Evolutionary conservation across 1,284 basidiomycete genomes (phyloP).

Genomic region (Neolentinus lepideus): DNA sequence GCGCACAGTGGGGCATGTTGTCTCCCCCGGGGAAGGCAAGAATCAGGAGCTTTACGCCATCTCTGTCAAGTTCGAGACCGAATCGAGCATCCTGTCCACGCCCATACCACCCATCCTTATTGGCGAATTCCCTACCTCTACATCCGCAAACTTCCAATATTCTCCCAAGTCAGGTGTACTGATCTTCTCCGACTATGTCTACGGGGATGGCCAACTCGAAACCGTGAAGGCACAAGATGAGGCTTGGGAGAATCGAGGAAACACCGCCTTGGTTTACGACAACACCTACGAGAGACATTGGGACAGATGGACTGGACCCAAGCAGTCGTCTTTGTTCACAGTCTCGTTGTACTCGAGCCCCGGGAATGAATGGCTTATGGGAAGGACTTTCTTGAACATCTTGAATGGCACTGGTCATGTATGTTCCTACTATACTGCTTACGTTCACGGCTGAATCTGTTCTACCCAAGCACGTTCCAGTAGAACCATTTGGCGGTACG

Average conservation of each 20-base stretch:
- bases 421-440: no score
- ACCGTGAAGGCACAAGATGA: conserved; percentile 63
- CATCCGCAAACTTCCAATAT: conserved; percentile 66
- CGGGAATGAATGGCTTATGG: conserved; percentile 47
- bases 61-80: conserved; percentile 35
- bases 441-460: no score
- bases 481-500: conserved; percentile 76
- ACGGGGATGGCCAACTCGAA: conserved; percentile 64
- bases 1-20: conserved; percentile 61
- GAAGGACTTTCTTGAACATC: conserved; percentile 46
- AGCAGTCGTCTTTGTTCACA: conserved; percentile 63
- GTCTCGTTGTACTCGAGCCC: conserved; percentile 42
- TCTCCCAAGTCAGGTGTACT: conserved; percentile 40
- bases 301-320: conserved; percentile 82
- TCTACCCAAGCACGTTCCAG: conserved; percentile 59
- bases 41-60: conserved; percentile 53
- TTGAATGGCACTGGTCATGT: conserved; percentile 65
- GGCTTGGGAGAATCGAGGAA: conserved; percentile 64
- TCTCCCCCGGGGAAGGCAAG: conserved; percentile 41
- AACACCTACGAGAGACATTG: conserved; percentile 76
- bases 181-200: conserved; percentile 76
- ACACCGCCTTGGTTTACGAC: conserved; percentile 76
- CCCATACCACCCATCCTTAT: conserved; percentile 34
- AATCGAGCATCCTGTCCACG: conserved; percentile 8
- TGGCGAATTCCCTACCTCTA: conserved; percentile 58